A percentile compares a stretch with the other conserved stretches of the same genome.
Conservation (phyloP, 2,329 filamentous ascomycete species). For the Xylariaceae sp. region DNA sequence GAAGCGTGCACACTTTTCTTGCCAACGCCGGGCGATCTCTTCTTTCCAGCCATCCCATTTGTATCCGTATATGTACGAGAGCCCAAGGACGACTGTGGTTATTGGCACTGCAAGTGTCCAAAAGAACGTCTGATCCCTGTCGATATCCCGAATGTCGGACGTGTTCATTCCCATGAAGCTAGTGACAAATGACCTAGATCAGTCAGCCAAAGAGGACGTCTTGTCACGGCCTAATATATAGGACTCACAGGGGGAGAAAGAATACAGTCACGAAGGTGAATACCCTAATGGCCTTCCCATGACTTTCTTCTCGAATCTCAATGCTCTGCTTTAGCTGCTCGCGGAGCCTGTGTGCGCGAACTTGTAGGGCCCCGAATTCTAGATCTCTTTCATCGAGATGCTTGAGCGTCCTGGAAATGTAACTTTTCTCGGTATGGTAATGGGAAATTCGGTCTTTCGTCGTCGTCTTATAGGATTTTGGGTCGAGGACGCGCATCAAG, state of each 20-base stretch:
- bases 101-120: constrained; percentile 19
- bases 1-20: background rate
- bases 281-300: constrained; percentile 25
- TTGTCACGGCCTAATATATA: background rate
- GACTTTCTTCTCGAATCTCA: constrained; percentile 24
- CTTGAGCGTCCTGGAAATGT: constrained; percentile 5
- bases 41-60: constrained; percentile 18
- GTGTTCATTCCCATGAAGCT: constrained; percentile 29
- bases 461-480: constrained; percentile 9
- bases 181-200: constrained; percentile 22
- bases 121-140: constrained; percentile 14
- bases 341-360: constrained; percentile 5
- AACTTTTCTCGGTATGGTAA: constrained; percentile 4
- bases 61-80: constrained; percentile 25
- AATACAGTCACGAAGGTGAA: constrained; percentile 25
- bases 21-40: background rate
- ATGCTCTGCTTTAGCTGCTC: constrained; percentile 17
- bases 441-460: constrained; percentile 10
- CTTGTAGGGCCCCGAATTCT: constrained; percentile 4
- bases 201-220: background rate
- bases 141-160: constrained; percentile 19
- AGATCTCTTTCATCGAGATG: background rate
- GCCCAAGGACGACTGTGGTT: constrained; percentile 16
- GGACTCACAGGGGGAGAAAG: constrained; percentile 22
- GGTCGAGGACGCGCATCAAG: constrained; percentile 14